Base-by-base conservation (phyloP, 208 protist species). In the Leishmania gerbilli region DNA sequence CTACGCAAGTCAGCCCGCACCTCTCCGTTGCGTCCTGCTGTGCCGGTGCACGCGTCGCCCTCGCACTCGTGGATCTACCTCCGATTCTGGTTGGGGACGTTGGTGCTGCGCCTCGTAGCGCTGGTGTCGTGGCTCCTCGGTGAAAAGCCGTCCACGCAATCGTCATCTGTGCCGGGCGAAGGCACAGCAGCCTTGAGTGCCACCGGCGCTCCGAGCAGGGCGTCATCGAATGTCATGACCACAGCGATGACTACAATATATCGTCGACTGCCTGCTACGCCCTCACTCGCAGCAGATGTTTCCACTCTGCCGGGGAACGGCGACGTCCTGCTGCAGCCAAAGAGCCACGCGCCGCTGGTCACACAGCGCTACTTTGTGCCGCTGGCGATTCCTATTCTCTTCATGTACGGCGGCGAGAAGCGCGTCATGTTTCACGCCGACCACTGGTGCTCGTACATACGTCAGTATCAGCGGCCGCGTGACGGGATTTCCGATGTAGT, bases 401-500 rank as follows among this genome's bases (percentile, higher is more conserved):
- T 88, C 77, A 82, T 96, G 82, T 96, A 96, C 84, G 93, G 93
- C 42, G 87, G 79, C 0, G 72, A 84, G 24, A 94, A 94, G 81
- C 53, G 49, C 15, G 4, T 86, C 45, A 89, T 92, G 89, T 76
- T 93, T 21, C 91, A 94, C 79, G 87, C 93, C 15, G 81, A 83
- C 13, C 82, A 93, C 83, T 96, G 91, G 90, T 88, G 86, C 53
- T 55, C 87, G 15, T 91, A 96, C 76, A 80, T 96, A 6, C 79
- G 84, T 42, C 77, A 87, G 3, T 81, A 85, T 47, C 93, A 92
- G 76, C 86, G 88, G 3, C 74, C 78, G 5, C 76, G 71, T 27
- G 91, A 96, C 76, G 91, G 91, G 42, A 89, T 92, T 24, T 96
- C 93, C 0, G 83, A 92, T 55, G 93, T 93, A 56, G 84, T 96